Evolutionary conservation across 208 protist genomes (phyloP), one percentile per base, ranked within the genome.

Genomic region (Crithidia acanthocephali): DNA sequence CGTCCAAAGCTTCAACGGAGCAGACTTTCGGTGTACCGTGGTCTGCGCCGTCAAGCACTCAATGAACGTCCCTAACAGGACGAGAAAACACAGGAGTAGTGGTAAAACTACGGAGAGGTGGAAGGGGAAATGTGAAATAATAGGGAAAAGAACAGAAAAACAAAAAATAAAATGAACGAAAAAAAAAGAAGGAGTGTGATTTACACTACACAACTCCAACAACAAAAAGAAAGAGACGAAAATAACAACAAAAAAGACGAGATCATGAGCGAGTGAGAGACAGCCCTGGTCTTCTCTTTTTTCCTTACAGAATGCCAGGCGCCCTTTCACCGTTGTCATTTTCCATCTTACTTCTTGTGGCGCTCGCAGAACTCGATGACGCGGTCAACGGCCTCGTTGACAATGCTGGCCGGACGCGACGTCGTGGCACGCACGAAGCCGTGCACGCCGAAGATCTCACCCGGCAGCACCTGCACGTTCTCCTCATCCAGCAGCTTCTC

Each of bases 391-490:
- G 96, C 94, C 58, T 97, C 93, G 9, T 55, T 58, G 2, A 98
- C 66, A 20, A 97, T 78, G 4, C 74, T 64, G 18, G 61, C 20
- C 25, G 94, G 86, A 25, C 91, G 71, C 33, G 90, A 90, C 23
- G 93, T 71, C 10, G 95, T 94, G 18, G 96, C 83, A 20, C 96
- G 79, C 33, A 98, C 32, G 69, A 85, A 88, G 37, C 87, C 85
- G 20, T 51, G 28, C 37, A 93, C 79, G 23, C 70, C 74, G 78
- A 98, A 98, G 58, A 91, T 86, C 10, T 77, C 71, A 3, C 95
- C 95, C 2, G 93, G 95, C 32, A 98, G 75, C 33, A 98, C 90
- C 58, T 97, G 81, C 51, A 98, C 92, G 58, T 88, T 88, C 68
- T 97, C 78, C 76, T 97, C 94, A 28, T 90, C 81, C 27, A 94